Percentiles rank a stretch among this genome's conserved stretches.
These are phyloP conservation scores for Clarireedia paspali DNA, from an alignment of 2,329 filamentous ascomycete species.

Conservation along the genomic window DNA sequence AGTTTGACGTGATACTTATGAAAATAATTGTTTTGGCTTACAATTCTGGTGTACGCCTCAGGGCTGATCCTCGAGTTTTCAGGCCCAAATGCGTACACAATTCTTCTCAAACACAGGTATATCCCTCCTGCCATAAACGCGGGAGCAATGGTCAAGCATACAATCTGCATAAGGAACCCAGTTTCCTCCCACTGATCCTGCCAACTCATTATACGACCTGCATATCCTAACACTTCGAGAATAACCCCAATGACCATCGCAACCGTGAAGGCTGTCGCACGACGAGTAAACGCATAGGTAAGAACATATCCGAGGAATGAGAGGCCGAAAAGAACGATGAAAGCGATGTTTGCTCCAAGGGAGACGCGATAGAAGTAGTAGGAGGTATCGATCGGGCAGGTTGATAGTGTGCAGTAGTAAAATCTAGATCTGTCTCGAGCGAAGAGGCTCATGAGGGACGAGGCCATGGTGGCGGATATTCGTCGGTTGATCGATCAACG, in stretches of 20 bases:
- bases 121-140: constrained; percentile 58
- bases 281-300: constrained; percentile 37
- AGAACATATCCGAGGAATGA: constrained; percentile 35
- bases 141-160: constrained; percentile 55
- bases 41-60: constrained; percentile 41
- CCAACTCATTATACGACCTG: constrained; percentile 47
- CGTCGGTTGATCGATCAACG: too few species aligned
- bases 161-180: constrained; percentile 48
- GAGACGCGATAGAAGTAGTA: constrained; percentile 48
- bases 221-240: constrained; percentile 52
- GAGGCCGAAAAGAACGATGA: constrained; percentile 42
- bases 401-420: neutral
- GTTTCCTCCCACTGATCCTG: constrained; percentile 43
- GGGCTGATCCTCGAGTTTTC: constrained; percentile 42
- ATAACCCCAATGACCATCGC: constrained; percentile 46
- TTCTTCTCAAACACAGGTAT: constrained; percentile 51
- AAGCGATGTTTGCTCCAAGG: constrained; percentile 44
- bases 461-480: constrained; percentile 1
- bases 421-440: constrained; percentile 2
- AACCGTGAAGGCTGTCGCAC: constrained; percentile 43
- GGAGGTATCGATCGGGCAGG: constrained; percentile 30
- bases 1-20: constrained; percentile 22
- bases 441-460: neutral
- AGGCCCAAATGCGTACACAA: constrained; percentile 40
- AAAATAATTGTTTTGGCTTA: constrained; percentile 28